Conservation (phyloP, 2,329 filamentous ascomycete genomes). For the Colletotrichum musicola region DNA sequence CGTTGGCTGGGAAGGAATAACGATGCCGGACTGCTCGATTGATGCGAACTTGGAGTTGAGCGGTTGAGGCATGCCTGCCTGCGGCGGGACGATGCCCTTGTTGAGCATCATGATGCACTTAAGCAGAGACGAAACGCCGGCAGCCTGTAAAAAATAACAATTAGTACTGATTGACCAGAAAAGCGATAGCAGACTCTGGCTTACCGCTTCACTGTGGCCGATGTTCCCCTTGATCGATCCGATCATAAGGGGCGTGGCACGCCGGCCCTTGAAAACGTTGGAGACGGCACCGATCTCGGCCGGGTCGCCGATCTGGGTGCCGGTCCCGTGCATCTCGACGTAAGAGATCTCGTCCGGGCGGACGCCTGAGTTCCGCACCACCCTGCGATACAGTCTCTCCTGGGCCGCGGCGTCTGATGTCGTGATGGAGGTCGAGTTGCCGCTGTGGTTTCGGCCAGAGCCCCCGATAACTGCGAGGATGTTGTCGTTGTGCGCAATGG, state of each 20-base stretch:
- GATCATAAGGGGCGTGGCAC: slow-evolving; percentile 28
- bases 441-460: slow-evolving; percentile 57
- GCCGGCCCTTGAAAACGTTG: slow-evolving; percentile 20
- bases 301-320: slow-evolving; percentile 50
- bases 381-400: slow-evolving; percentile 57
- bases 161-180: too few species aligned
- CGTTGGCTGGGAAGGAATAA: background rate
- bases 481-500: slow-evolving; percentile 60
- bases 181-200: background rate
- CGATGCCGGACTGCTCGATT: background rate
- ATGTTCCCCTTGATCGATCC: slow-evolving; percentile 41
- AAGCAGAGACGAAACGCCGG: slow-evolving; percentile 44
- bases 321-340: slow-evolving; percentile 55
- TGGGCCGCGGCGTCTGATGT: slow-evolving; percentile 41
- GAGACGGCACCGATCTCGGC: slow-evolving; percentile 40
- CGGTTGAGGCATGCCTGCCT: slow-evolving; percentile 28
- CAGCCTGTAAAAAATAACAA: background rate
- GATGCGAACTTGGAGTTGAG: background rate
- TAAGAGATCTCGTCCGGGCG: slow-evolving; percentile 43
- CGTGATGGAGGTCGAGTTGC: slow-evolving; percentile 48
- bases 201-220: slow-evolving; percentile 35
- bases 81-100: slow-evolving; percentile 46
- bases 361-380: slow-evolving; percentile 63
- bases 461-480: slow-evolving; percentile 55
- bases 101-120: slow-evolving; percentile 50